phyloP scores from a whole-genome alignment of 2,329 filamentous ascomycete genomes.

The Sordariomycetes sp. region DNA sequence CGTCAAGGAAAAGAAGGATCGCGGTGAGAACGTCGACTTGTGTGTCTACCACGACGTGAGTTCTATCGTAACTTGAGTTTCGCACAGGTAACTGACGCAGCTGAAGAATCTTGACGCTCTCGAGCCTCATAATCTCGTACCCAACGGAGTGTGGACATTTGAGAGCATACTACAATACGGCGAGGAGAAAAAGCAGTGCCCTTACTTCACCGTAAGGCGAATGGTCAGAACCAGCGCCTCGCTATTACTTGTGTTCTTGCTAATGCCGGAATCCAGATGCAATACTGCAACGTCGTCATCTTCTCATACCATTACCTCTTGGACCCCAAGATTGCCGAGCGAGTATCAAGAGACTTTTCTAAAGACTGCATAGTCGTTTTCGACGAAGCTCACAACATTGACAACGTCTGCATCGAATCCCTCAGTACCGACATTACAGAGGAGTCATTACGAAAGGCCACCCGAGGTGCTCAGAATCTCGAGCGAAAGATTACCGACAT shows the following conservation, averaged over 20 bases:
- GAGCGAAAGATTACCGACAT: slow-evolving; percentile 89
- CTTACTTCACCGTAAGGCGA: slow-evolving; percentile 88
- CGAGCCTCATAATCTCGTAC: slow-evolving; percentile 89
- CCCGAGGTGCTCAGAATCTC: slow-evolving; percentile 80
- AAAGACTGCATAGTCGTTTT: slow-evolving; percentile 99
- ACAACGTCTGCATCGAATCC: slow-evolving; percentile 98
- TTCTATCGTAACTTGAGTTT: slow-evolving; percentile 2
- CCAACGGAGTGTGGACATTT: slow-evolving; percentile 91
- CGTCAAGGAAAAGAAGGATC: slow-evolving; percentile 94
- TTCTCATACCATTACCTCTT: slow-evolving; percentile 98
- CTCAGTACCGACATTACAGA: slow-evolving; percentile 95
- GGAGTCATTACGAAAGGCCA: slow-evolving; percentile 85
- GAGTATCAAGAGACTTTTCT: slow-evolving; percentile 89
- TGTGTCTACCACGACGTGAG: slow-evolving; percentile 90
- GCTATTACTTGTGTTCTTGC: not conserved
- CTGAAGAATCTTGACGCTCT: slow-evolving; percentile 79
- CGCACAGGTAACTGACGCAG: slow-evolving; percentile 9
- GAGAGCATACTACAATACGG: slow-evolving; percentile 84
- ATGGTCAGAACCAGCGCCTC: slow-evolving; percentile 54
- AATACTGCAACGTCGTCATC: slow-evolving; percentile 98
- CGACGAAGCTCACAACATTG: slow-evolving; percentile 97
- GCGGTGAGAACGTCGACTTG: slow-evolving; percentile 85
- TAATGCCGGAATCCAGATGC: slow-evolving; percentile 54
- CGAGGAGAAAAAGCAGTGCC: slow-evolving; percentile 92
- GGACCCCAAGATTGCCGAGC: slow-evolving; percentile 94